Percentiles rank a stretch among this genome's conserved stretches.
These are phyloP conservation scores for Ustilago nuda DNA, from an alignment of 1,284 basidiomycete genomes.

Conservation along the genomic window DNA sequence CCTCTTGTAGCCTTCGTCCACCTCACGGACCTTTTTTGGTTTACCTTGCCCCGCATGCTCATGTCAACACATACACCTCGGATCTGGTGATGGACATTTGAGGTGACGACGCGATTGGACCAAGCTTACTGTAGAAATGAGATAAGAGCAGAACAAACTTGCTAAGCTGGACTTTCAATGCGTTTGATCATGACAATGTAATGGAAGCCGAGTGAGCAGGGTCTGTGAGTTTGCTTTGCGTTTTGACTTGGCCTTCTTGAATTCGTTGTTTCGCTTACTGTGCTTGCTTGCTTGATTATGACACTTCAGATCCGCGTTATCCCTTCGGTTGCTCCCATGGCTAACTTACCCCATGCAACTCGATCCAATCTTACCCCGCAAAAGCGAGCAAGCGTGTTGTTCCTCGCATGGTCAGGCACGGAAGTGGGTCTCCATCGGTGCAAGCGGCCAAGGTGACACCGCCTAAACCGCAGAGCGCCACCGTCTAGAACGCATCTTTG, in stretches of 20 bases:
- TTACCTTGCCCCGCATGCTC: constrained; percentile 7
- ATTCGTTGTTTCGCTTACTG: constrained; percentile 8
- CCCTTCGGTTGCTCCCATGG: neutral
- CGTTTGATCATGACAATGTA: constrained; percentile 21
- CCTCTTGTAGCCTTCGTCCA: neutral
- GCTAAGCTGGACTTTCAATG: neutral
- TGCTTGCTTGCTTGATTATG: constrained; percentile 2
- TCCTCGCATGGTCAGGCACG: constrained; percentile 13
- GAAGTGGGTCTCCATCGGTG: neutral
- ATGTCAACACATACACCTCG: neutral
- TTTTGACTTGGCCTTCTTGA: neutral
- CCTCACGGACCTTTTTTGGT: constrained; percentile 3
- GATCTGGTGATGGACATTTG: too few relatives aligned
- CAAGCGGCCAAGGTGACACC: constrained; percentile 6
- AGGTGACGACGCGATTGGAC: neutral
- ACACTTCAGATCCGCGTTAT: neutral
- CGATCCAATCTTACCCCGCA: constrained; percentile 6
- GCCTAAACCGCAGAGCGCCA: constrained; percentile 15
- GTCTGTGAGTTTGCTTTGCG: neutral
- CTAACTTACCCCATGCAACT: neutral
- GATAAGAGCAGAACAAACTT: neutral
- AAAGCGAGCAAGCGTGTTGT: constrained; percentile 1
- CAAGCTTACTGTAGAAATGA: neutral
- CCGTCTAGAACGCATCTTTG: neutral
- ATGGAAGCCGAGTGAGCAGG: neutral